These are phyloP conservation scores for Fusarium heterosporum DNA, from an alignment of 2,329 filamentous ascomycete genomes.

Conservation along the genomic window DNA sequence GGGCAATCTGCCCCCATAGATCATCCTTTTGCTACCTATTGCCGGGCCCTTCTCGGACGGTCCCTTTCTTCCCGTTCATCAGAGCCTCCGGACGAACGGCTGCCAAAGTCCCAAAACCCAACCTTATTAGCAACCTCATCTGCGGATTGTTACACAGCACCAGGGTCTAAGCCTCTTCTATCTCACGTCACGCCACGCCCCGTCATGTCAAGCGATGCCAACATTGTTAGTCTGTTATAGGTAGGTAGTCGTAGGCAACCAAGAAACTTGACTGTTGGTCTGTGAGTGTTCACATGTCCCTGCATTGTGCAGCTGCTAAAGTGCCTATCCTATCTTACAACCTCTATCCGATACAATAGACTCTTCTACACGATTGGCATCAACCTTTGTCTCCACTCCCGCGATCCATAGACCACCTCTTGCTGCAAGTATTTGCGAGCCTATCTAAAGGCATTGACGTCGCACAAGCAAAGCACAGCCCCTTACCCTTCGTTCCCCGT, in stretches of 20 bases:
- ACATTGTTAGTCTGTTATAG: constrained; percentile 7
- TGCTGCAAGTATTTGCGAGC: constrained; percentile 28
- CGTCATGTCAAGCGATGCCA: not conserved
- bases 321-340: not conserved
- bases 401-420: constrained; percentile 16
- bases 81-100: constrained; percentile 37
- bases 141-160: constrained; percentile 28
- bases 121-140: constrained; percentile 36
- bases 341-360: not conserved
- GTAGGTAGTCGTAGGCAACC: not conserved
- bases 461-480: constrained; percentile 45
- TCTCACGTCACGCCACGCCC: not conserved
- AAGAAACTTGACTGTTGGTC: constrained; percentile 5
- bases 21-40: constrained; percentile 2
- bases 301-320: not conserved
- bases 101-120: constrained; percentile 22
- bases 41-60: constrained; percentile 40
- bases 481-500: constrained; percentile 44
- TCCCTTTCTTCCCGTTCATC: constrained; percentile 36
- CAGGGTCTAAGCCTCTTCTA: constrained; percentile 6
- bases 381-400: constrained; percentile 15
- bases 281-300: constrained; percentile 2
- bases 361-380: constrained; percentile 20
- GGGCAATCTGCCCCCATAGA: constrained; percentile 3
- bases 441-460: constrained; percentile 23